A percentile compares a stretch with the other conserved stretches of the same genome.
Evolutionary conservation across 257 asterid species (phyloP).

Genomic region (Cinchona pubescens): DNA sequence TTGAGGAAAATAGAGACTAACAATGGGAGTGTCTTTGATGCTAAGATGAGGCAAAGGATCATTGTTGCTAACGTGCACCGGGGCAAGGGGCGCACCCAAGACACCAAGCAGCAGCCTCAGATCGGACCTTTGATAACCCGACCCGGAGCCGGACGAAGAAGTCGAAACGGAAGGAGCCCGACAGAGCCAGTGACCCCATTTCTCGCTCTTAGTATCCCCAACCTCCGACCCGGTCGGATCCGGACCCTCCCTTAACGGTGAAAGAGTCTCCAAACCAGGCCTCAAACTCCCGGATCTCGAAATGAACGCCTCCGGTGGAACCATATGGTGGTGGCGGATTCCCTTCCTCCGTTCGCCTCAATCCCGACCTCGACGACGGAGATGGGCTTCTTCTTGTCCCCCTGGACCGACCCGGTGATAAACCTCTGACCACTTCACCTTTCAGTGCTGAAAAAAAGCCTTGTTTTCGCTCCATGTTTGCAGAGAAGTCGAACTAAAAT

Average conservation of each 20-base stretch:
- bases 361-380: slow-evolving; percentile 59
- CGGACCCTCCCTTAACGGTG: slow-evolving; percentile 76
- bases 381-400: slow-evolving; percentile 60
- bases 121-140: slow-evolving; percentile 55
- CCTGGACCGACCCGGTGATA: slow-evolving; percentile 61
- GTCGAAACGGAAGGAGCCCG: slow-evolving; percentile 57
- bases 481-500: neutral
- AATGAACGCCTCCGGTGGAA: slow-evolving; percentile 45
- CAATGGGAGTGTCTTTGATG: slow-evolving; percentile 72
- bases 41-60: slow-evolving; percentile 70
- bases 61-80: slow-evolving; percentile 61
- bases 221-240: slow-evolving; percentile 57
- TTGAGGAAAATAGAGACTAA: slow-evolving; percentile 28
- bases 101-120: slow-evolving; percentile 68
- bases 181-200: slow-evolving; percentile 70
- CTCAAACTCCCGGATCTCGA: slow-evolving; percentile 66
- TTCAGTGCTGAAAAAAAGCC: slow-evolving; percentile 65
- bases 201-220: slow-evolving; percentile 42
- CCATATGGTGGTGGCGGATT: slow-evolving; percentile 31
- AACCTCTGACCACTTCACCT: slow-evolving; percentile 65
- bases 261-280: slow-evolving; percentile 52
- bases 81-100: slow-evolving; percentile 75
- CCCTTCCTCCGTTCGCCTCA: slow-evolving; percentile 51
- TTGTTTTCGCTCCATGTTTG: slow-evolving; percentile 59
- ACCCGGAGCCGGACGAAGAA: slow-evolving; percentile 47